Base-by-base conservation (phyloP, 257 asterid species). In the Salvia splendens region DNA sequence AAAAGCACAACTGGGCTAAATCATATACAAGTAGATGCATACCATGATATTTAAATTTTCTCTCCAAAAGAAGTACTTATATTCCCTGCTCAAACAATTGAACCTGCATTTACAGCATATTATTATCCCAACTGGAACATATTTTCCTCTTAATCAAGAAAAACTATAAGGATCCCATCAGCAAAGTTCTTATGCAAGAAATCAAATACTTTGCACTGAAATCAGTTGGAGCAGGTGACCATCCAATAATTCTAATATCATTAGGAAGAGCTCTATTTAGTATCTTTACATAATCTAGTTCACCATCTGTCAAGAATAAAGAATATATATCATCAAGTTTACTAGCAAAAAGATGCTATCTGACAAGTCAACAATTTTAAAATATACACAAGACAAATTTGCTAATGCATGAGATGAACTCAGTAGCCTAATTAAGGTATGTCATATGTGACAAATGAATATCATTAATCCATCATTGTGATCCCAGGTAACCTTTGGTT, bases 1-100 rank as follows among this genome's bases (percentile, higher is more conserved):
- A 24, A 24, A 33, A 33, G 5, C 38, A 33, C 6, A 33, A 33
- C 6, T 33, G 38, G 4, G 38, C 6, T 33, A 33, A 33, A 33
- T 52, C 45, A 55, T 63, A 59, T 5, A 57, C 36, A 62, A 73
- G 69, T 52, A 69, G 33, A 68, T 59, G 33, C 75, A 36, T 77
- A 93, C 99, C 86, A 28, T 35, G 70, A 86, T 80, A 75, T 93
- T 75, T 72, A 90, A 79, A 61, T 81, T 83, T 54, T 80, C 93
- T 76, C 80, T 80, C 99, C 99, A 93, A 74, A 93, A 93, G 82
- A 86, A 86, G 84, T 93, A 93, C 83, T 82, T 93, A 87, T 93
- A 93, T 74, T 81, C 89, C 80, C 99, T 85, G 78, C 95, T 77
- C 75, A 82, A 75, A 82, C 99, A 88, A 79, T 91, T 88, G 91